Base-by-base conservation (phyloP, 2,329 filamentous ascomycete genomes). In the Ceratocystiopsis minuta region DNA sequence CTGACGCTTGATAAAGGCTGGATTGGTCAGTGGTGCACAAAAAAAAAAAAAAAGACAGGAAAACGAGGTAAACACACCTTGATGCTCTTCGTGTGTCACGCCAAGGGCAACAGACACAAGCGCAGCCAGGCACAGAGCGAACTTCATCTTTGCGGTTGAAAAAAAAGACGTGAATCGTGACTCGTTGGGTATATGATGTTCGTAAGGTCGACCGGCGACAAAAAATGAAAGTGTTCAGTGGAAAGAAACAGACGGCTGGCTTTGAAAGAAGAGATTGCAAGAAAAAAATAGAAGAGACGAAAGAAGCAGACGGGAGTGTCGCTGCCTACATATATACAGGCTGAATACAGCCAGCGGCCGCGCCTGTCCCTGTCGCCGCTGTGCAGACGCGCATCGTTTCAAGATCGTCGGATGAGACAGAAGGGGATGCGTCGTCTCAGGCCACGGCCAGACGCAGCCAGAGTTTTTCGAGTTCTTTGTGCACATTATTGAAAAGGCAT, bases 191-290 rank as follows among this genome's bases (percentile, higher is more conserved):
- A 28, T 28, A 6, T 20, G 24, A 28, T 9, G 11, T 9, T 28
- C 24, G 24, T 10, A 10, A 56, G 53, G 66, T 70, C 66, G 67
- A 54, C 66, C 67, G 64, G 67, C 67, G 67, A 70, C 66, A 54
- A 60, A 28, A 54, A 60, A 28, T 10, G 2, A 28, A 28, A 28
- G 4, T 10, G 24, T 28, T n/a, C n/a, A 10, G 11, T 28, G 58
- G 54, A 58, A 53, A 53, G 55, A 48, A 50, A 53, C 24, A 49
- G 5, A 10, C 2, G 24, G 7, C 24, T 28, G 24, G 9, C 24
- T 9, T 6, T 44, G 36, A 48, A 51, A 18, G 46, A 43, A 46
- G 46, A 45, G 18, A 42, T 42, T 47, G 36, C 45, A 39, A 34
- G 41, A 35, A 40, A 38, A 45, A 39, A 42, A 39, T 39, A 51